Evolutionary conservation across 495 filamentous ascomycete species (phyloP).

Genomic region (Mytilinidion resinicola): DNA sequence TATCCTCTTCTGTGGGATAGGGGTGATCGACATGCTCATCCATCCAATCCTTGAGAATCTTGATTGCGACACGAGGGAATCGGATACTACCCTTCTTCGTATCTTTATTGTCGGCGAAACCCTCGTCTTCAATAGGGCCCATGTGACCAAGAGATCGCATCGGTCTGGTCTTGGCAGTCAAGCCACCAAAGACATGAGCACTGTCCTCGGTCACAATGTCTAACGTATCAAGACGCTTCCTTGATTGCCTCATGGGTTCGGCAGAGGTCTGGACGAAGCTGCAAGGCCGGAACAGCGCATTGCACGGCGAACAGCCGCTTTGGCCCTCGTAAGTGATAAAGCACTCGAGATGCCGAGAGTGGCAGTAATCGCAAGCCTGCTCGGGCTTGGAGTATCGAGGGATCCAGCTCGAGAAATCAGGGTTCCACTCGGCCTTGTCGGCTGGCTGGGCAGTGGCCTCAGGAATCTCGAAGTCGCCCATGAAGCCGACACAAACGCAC

Average conservation of each 20-base stretch:
- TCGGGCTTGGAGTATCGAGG: conserved; percentile 41
- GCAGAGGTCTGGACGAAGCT: conserved; percentile 48
- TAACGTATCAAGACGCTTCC: conserved; percentile 46
- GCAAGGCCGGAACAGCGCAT: conserved; percentile 66
- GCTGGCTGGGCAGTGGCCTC: background rate
- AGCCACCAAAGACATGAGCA: conserved; percentile 39
- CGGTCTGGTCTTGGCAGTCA: conserved; percentile 29
- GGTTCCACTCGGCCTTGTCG: conserved; percentile 12
- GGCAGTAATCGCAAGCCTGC: conserved; percentile 66
- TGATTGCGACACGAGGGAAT: conserved; percentile 66
- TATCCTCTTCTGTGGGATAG: conserved; percentile 76
- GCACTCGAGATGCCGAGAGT: conserved; percentile 62
- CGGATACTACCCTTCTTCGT: conserved; percentile 43
- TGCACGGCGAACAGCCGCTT: conserved; percentile 69
- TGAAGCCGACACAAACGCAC: conserved; percentile 29
- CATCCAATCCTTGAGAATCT: conserved; percentile 72
- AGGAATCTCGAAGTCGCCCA: conserved; percentile 15
- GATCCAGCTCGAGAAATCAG: conserved; percentile 35
- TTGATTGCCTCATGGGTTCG: conserved; percentile 29
- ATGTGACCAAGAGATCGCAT: conserved; percentile 30
- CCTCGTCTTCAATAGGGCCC: conserved; percentile 38
- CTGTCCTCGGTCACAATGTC: conserved; percentile 46
- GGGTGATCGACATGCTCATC: conserved; percentile 66
- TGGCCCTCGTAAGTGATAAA: conserved; percentile 65
- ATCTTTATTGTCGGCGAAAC: conserved; percentile 19